Evolutionary conservation across 345 rosid species (phyloP), one percentile per base, ranked within the genome.

Genomic region (Brassica incana): DNA sequence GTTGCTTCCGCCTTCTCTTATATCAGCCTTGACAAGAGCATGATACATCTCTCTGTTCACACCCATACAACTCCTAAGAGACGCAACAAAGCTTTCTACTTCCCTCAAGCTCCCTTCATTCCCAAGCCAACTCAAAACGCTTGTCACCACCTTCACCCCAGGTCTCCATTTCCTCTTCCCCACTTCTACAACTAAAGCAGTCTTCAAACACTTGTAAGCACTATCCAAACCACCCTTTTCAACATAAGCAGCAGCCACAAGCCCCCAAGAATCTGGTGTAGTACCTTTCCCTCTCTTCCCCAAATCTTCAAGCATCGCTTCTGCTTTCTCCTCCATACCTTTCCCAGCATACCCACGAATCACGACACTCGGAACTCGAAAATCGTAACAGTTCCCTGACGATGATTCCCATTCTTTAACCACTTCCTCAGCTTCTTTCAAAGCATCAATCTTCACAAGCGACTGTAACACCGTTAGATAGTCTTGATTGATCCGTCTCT

Each of bases 401-500:
- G 87, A 89, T 4, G 87, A 85, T 80, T 83, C 88, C 99, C 99
- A 95, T 7, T 89, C 88, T 48, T 48, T 66, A 11, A 92, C 72
- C 56, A 95, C 72, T 73, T 83, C 87, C 83, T 87, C 93, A 15
- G 95, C 97, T 76, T 89, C 95, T 80, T 81, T 85, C 32, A 87
- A 69, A 63, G 81, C 97, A 38, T 82, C 88, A 50, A 92, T 88
- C 87, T 85, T 91, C 79, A 88, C 85, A 20, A 92, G 87, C 8
- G 99, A 85, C 76, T 87, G 87, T 77, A 92, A 81, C 85, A 92
- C 82, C 1, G 78, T 83, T 7, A 86, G 86, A 30, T 83, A 95
- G 77, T 88, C 95, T 70, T 83, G 85, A 80, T 95, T 92, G 67
- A 94, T 85, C 73, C 71, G 71, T 78, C 91, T 86, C 70, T 84